These are phyloP conservation scores for Diutina sp. DNA, from an alignment of 1,139 yeast genomes.

Conservation along the genomic window DNA sequence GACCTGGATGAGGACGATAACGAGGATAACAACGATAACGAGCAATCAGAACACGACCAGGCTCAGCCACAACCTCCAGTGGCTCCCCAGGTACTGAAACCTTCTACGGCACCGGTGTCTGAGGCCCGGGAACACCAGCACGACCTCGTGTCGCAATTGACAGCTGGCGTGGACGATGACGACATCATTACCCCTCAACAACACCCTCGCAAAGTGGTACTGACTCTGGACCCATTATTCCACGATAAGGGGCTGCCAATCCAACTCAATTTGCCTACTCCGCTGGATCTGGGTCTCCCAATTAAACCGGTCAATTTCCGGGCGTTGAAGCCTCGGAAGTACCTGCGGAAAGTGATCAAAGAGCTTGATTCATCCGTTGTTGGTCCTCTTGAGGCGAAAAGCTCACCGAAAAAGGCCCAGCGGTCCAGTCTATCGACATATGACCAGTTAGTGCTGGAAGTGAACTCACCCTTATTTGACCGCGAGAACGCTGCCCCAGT, in stretches of 20 bases:
- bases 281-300: neutral
- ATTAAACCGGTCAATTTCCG: neutral
- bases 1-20: constrained; percentile 10
- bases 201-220: neutral
- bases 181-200: neutral
- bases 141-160: neutral
- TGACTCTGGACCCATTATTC: neutral
- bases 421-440: neutral
- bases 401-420: neutral
- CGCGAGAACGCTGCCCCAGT: neutral
- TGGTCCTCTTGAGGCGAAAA: neutral
- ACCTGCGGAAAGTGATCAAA: neutral
- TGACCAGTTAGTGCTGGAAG: neutral
- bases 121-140: neutral
- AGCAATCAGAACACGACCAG: constrained; percentile 8
- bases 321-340: neutral
- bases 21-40: constrained; percentile 3
- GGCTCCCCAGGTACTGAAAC: constrained; percentile 3
- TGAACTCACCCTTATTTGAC: neutral
- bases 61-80: constrained; percentile 3
- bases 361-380: neutral
- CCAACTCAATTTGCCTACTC: neutral
- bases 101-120: neutral
- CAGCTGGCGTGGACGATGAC: neutral
- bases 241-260: neutral